Evolutionary conservation across 2,329 filamentous ascomycete species (phyloP).

Genomic region (Penicillium sp.): DNA sequence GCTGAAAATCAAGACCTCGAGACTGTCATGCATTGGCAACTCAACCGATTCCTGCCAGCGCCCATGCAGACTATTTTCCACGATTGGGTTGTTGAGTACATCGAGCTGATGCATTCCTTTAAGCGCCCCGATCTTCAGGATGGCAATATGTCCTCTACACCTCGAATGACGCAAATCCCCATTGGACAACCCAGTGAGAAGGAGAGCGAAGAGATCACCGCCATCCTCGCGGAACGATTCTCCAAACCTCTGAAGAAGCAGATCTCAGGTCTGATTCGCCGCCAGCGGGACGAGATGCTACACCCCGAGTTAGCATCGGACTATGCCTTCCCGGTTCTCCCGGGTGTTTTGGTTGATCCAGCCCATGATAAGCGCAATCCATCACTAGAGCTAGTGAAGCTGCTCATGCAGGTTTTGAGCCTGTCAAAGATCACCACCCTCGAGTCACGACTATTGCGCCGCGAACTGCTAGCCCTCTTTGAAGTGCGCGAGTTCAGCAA

Average conservation of each 20-base stretch:
- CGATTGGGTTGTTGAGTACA: constrained; percentile 92
- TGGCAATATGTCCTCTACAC: constrained; percentile 59
- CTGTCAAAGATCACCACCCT: constrained; percentile 88
- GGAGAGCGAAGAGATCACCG: constrained; percentile 59
- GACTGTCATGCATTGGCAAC: constrained; percentile 98
- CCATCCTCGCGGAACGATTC: constrained; percentile 77
- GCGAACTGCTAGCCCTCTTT: constrained; percentile 85
- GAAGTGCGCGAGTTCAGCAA: constrained; percentile 92
- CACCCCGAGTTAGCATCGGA: constrained; percentile 85
- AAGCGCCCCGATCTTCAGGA: constrained; percentile 65
- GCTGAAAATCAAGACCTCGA: constrained; percentile 78
- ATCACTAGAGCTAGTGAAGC: constrained; percentile 86
- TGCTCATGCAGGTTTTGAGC: constrained; percentile 85
- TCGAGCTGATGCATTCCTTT: constrained; percentile 85
- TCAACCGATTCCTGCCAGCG: constrained; percentile 80
- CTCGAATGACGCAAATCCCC: constrained; percentile 61
- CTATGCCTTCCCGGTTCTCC: constrained; percentile 80
- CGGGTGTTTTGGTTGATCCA: constrained; percentile 45
- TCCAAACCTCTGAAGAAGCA: constrained; percentile 89
- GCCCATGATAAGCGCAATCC: constrained; percentile 68
- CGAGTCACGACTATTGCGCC: constrained; percentile 83
- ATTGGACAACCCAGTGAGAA: constrained; percentile 60
- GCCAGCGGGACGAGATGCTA: constrained; percentile 83
- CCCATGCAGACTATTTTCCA: constrained; percentile 82
- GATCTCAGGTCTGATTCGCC: constrained; percentile 75